These are phyloP conservation scores for Blastomyces emzantsi DNA, from an alignment of 2,329 filamentous ascomycete species.

Conservation along the genomic window DNA sequence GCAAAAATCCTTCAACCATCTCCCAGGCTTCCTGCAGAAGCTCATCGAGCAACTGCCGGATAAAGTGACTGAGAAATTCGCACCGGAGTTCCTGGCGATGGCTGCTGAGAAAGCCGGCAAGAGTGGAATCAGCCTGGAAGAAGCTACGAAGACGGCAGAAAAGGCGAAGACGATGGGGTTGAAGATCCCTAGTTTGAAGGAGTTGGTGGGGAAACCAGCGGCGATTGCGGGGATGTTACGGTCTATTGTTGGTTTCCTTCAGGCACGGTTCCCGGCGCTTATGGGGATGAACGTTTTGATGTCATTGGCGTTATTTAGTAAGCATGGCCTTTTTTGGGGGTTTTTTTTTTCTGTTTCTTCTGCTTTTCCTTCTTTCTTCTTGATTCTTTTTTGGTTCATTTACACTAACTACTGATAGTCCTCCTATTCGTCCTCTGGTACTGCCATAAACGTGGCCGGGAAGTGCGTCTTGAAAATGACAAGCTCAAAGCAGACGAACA, in stretches of 20 bases:
- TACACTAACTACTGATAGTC: slow-evolving; percentile 44
- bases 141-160: slow-evolving; percentile 43
- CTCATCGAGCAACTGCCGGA: slow-evolving; percentile 75
- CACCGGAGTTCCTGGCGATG: slow-evolving; percentile 71
- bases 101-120: slow-evolving; percentile 57
- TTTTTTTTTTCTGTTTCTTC: neutral
- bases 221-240: slow-evolving; percentile 74
- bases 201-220: slow-evolving; percentile 77
- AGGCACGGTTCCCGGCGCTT: slow-evolving; percentile 80
- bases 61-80: slow-evolving; percentile 67
- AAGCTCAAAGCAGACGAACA: slow-evolving; percentile 33
- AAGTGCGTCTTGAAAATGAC: slow-evolving; percentile 65
- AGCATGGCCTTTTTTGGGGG: slow-evolving; percentile 32
- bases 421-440: slow-evolving; percentile 96
- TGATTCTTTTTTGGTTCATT: neutral
- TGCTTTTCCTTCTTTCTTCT: slow-evolving; percentile 1
- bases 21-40: slow-evolving; percentile 74
- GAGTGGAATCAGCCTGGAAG: slow-evolving; percentile 53
- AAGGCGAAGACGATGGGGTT: slow-evolving; percentile 58
- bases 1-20: slow-evolving; percentile 53
- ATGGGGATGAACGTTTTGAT: slow-evolving; percentile 86
- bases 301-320: slow-evolving; percentile 79
- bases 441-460: slow-evolving; percentile 87
- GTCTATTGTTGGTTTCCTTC: slow-evolving; percentile 83
- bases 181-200: slow-evolving; percentile 62